Evolutionary conservation across 805 yeast genomes (phyloP).

Genomic region (Isabelozyma gotoi): DNA sequence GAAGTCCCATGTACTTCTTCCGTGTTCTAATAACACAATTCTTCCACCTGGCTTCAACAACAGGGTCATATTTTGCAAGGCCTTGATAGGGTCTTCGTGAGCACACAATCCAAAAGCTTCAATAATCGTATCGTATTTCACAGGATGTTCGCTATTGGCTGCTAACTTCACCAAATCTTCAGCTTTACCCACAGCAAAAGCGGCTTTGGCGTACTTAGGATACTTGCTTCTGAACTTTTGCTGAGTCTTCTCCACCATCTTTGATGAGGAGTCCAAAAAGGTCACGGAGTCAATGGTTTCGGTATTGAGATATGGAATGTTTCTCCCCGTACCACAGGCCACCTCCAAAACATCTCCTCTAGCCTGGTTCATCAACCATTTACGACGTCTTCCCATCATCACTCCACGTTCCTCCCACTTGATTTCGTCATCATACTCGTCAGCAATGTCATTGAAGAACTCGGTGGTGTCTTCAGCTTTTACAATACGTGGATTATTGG

Average conservation of each 20-base stretch:
- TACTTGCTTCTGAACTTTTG: conserved; percentile 67
- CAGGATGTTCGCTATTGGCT: conserved; percentile 21
- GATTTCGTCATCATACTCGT: conserved; percentile 76
- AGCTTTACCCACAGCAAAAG: conserved; percentile 88
- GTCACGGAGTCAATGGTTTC: conserved; percentile 69
- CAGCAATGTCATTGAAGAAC: conserved; percentile 76
- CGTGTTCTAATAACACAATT: conserved; percentile 87
- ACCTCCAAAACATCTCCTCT: conserved; percentile 92
- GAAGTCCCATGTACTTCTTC: conserved; percentile 77
- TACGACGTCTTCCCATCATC: conserved; percentile 63
- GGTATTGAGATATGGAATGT: conserved; percentile 70
- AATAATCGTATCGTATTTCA: conserved; percentile 84
- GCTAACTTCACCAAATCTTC: conserved; percentile 72
- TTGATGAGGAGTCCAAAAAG: conserved; percentile 77
- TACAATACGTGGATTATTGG: conserved; percentile 46
- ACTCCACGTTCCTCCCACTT: conserved; percentile 69
- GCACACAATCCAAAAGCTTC: conserved; percentile 97
- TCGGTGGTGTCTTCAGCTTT: conserved; percentile 79
- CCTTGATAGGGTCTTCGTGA: conserved; percentile 87
- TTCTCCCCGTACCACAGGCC: conserved; percentile 95
- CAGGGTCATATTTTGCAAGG: conserved; percentile 68
- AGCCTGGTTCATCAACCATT: conserved; percentile 75
- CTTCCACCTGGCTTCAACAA: conserved; percentile 88
- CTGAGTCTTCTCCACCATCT: conserved; percentile 81
- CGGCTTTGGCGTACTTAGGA: conserved; percentile 70